These are phyloP conservation scores for Penstemon newberryi DNA, from an alignment of 257 asterid species.

Conservation along the genomic window DNA sequence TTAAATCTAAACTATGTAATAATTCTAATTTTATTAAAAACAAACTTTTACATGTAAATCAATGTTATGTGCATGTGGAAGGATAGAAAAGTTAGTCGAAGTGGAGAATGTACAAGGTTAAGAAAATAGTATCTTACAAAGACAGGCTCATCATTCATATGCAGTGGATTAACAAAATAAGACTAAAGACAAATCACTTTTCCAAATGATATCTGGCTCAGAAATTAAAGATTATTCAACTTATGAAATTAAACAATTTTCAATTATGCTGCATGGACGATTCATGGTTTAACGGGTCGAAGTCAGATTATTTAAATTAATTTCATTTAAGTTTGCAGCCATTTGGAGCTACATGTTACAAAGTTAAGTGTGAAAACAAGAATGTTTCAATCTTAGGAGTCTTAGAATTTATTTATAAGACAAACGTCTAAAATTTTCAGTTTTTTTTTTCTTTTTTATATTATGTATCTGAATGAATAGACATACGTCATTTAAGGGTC, in stretches of 20 bases:
- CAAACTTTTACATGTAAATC: conserved; percentile 28
- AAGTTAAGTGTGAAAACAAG: too few relatives aligned
- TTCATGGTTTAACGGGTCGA: neutral
- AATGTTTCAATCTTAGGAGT: too few relatives aligned
- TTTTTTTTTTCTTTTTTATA: too few relatives aligned
- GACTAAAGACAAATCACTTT: conserved; percentile 26
- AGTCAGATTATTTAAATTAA: neutral
- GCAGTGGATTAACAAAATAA: conserved; percentile 20
- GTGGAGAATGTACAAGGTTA: conserved; percentile 17
- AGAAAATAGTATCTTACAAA: conserved; percentile 22
- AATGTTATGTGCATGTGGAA: conserved; percentile 37
- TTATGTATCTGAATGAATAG: too few relatives aligned
- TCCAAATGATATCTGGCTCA: conserved; percentile 8
- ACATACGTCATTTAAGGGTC: too few relatives aligned
- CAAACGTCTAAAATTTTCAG: too few relatives aligned
- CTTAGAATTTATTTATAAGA: too few relatives aligned
- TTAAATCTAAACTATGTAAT: neutral
- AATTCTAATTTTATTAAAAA: neutral
- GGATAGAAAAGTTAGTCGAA: conserved; percentile 32
- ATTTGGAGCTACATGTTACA: neutral
- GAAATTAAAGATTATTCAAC: neutral
- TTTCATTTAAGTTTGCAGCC: neutral
- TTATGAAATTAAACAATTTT: neutral
- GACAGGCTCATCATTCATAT: conserved; percentile 38
- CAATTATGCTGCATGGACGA: neutral